Evolutionary conservation across 2,329 filamentous ascomycete species (phyloP).

Genomic region (Arthroderma sp.): DNA sequence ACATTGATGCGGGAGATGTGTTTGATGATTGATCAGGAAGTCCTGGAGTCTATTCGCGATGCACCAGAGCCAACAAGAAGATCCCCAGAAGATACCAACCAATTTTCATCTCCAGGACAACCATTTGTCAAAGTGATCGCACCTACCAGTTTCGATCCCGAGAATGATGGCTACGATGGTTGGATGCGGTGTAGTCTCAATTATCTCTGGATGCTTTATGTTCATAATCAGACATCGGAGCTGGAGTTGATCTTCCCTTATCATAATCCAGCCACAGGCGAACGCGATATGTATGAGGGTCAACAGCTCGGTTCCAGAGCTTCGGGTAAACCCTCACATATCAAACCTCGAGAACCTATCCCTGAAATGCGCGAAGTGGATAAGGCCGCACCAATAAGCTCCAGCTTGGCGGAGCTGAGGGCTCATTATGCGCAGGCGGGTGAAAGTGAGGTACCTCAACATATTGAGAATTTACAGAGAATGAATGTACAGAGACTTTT

Average conservation of each 20-base stretch:
- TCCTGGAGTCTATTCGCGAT: slow-evolving; percentile 2
- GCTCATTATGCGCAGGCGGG: too few species aligned
- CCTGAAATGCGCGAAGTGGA: too few species aligned
- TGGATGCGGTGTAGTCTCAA: not conserved
- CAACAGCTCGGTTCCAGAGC: not conserved
- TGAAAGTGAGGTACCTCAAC: too few species aligned
- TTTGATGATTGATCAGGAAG: slow-evolving; percentile 4
- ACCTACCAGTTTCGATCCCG: not conserved
- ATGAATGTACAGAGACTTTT: too few species aligned
- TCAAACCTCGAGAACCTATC: too few species aligned
- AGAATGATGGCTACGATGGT: not conserved
- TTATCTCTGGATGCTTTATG: not conserved
- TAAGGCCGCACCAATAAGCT: too few species aligned
- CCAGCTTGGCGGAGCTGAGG: too few species aligned
- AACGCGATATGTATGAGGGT: not conserved
- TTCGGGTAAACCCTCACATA: not conserved
- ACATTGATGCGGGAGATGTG: not conserved
- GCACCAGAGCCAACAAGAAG: slow-evolving; percentile 2
- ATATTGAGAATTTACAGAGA: too few species aligned
- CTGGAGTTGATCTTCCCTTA: not conserved
- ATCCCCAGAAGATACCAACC: not conserved
- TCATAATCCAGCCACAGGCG: not conserved
- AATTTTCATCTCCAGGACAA: not conserved
- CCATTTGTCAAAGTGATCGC: not conserved
- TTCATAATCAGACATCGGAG: not conserved